Percentiles rank a stretch among this genome's conserved stretches.
Evolutionary conservation across 441 rosid species (phyloP).

Genomic region (Gossypium aridum): DNA sequence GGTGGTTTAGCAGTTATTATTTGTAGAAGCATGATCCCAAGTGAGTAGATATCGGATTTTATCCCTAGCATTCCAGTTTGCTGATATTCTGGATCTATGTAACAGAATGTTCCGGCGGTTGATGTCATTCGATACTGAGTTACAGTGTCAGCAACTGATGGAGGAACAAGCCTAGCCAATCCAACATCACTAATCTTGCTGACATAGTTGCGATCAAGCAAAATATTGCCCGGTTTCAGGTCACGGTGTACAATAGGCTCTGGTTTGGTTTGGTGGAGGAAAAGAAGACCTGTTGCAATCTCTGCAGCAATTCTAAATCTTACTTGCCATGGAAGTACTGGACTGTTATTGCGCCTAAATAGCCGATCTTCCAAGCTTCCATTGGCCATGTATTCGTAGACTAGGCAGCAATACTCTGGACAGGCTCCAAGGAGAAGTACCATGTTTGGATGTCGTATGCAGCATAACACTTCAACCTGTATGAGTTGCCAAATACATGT

Average conservation of each 20-base stretch:
- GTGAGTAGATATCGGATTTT: constrained; percentile 76
- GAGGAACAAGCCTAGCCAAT: constrained; percentile 84
- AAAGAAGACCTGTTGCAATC: constrained; percentile 76
- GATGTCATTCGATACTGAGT: constrained; percentile 85
- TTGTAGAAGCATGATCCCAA: constrained; percentile 75
- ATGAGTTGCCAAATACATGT: neutral
- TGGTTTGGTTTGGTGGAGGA: constrained; percentile 88
- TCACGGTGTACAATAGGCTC: constrained; percentile 90
- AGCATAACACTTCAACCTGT: constrained; percentile 71
- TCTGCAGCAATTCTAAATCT: constrained; percentile 76
- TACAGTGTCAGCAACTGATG: constrained; percentile 48
- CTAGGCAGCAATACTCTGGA: constrained; percentile 76
- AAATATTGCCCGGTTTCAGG: constrained; percentile 80
- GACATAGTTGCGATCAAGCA: constrained; percentile 70
- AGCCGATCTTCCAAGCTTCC: constrained; percentile 86
- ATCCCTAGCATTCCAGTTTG: constrained; percentile 83
- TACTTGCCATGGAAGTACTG: constrained; percentile 61
- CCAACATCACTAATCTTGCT: constrained; percentile 92
- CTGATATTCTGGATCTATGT: constrained; percentile 91
- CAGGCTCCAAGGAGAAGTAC: constrained; percentile 87
- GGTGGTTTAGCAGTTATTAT: constrained; percentile 75
- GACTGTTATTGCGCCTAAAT: constrained; percentile 41
- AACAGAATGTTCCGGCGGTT: constrained; percentile 86
- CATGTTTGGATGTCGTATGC: constrained; percentile 92
- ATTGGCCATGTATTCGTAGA: constrained; percentile 79